Percentiles rank a stretch among this genome's conserved stretches.
These are phyloP conservation scores for Hypoxylon crocopeplum DNA, from an alignment of 495 filamentous ascomycete species.

Conservation along the genomic window DNA sequence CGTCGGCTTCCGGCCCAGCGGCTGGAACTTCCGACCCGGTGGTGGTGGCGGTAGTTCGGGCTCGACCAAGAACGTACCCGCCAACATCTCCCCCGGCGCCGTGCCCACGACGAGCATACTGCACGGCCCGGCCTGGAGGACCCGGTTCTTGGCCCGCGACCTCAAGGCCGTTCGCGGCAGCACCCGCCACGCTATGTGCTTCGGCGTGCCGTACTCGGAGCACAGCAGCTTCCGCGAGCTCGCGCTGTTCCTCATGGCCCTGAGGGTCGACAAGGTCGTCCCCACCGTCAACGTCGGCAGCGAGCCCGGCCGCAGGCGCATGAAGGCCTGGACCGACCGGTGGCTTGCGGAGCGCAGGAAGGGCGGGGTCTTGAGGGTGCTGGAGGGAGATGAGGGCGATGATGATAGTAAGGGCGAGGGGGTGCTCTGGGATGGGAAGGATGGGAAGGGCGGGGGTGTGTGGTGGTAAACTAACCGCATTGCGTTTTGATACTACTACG, in stretches of 20 bases:
- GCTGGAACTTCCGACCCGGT: conserved; percentile 88
- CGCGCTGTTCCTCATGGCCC: conserved; percentile 86
- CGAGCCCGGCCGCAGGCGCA: conserved; percentile 67
- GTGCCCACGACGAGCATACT: conserved; percentile 65
- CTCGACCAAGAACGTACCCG: conserved; percentile 24
- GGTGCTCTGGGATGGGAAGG: conserved; percentile 50
- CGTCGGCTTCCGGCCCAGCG: conserved; percentile 90
- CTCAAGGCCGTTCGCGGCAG: conserved; percentile 81
- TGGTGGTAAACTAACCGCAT: conserved; percentile 52
- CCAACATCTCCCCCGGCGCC: conserved; percentile 44
- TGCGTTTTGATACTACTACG: not conserved
- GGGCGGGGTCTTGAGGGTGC: conserved; percentile 71
- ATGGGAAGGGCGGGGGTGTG: conserved; percentile 50
- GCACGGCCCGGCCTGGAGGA: conserved; percentile 74
- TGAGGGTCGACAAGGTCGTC: conserved; percentile 86
- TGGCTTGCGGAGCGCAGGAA: conserved; percentile 87
- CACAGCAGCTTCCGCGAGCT: conserved; percentile 94
- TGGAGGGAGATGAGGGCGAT: conserved; percentile 40
- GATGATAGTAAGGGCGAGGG: conserved; percentile 34
- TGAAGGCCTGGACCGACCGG: conserved; percentile 90
- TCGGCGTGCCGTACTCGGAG: conserved; percentile 93
- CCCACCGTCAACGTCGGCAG: conserved; percentile 93
- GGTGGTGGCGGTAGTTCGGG: conserved; percentile 43
- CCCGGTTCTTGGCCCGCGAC: conserved; percentile 67
- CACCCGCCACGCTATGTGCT: conserved; percentile 77